A percentile compares a stretch with the other conserved stretches of the same genome.
These are phyloP conservation scores for Limnomonas spitsbergensis DNA, from an alignment of 139 green algal genomes.

Conservation along the genomic window DNA sequence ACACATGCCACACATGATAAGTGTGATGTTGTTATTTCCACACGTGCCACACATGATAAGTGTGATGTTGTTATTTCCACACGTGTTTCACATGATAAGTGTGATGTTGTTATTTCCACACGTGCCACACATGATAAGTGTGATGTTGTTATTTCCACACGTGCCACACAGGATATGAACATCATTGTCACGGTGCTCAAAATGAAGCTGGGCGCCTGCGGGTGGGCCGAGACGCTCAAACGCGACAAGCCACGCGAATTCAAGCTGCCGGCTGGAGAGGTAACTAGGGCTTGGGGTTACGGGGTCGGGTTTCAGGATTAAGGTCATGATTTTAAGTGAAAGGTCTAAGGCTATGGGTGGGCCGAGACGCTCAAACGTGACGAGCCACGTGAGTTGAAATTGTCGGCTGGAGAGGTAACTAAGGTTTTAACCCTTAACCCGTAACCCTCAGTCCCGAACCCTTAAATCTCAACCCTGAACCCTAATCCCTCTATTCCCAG, in stretches of 20 bases:
- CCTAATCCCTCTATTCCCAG: conserved; percentile 27
- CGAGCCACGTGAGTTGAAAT: neutral
- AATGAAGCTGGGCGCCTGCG: conserved; percentile 42
- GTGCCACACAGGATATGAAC: conserved; percentile 43
- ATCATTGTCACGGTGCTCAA: conserved; percentile 51
- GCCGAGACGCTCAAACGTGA: conserved; percentile 42
- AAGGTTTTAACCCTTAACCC: no score
- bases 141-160: no score
- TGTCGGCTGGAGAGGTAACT: conserved; percentile 35
- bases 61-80: no score
- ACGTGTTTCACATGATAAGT: no score
- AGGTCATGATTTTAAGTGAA: conserved; percentile 39
- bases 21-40: no score
- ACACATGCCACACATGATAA: no score
- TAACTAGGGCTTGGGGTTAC: neutral
- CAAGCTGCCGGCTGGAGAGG: conserved; percentile 35
- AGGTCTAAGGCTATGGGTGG: conserved; percentile 51
- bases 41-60: no score
- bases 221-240: conserved; percentile 48
- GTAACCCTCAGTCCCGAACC: no score
- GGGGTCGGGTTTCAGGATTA: neutral
- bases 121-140: no score
- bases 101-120: no score
- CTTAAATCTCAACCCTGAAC: no score
- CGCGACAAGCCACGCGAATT: conserved; percentile 22